Evolutionary conservation across 257 asterid species (phyloP).

Genomic region (Henckelia pumila): DNA sequence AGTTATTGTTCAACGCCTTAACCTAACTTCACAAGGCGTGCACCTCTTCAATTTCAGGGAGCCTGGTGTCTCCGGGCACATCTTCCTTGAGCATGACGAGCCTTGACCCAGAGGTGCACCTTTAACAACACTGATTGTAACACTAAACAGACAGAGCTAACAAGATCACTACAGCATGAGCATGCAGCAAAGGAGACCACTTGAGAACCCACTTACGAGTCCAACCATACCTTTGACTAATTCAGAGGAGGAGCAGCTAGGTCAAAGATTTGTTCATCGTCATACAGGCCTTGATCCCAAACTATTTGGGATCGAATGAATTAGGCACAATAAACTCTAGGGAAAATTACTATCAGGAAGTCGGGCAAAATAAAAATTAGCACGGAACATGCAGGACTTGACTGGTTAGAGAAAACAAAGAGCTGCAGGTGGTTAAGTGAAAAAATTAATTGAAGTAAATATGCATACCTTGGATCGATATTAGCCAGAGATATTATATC

Average conservation of each 20-base stretch:
- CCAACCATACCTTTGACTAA: neutral
- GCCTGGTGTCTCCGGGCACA: neutral
- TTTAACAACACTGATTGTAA: neutral
- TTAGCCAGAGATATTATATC: constrained; percentile 67
- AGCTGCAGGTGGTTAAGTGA: constrained; percentile 14
- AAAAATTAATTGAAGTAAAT: constrained; percentile 21
- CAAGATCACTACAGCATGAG: neutral
- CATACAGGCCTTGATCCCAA: neutral
- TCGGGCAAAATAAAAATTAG: neutral
- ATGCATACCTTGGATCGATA: constrained; percentile 79
- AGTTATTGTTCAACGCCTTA: neutral
- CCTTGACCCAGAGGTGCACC: neutral
- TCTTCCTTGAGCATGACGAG: neutral
- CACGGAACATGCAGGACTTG: neutral
- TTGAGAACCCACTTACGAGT: neutral
- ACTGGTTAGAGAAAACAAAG: constrained; percentile 4
- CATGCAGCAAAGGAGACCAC: constrained; percentile 17
- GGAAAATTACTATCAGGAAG: neutral
- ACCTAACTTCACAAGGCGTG: neutral
- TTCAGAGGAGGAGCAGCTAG: neutral
- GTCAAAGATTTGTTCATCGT: neutral
- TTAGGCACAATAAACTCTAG: constrained; percentile 15
- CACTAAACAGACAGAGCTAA: neutral
- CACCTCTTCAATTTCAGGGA: neutral
- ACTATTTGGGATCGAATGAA: neutral